Conservation (phyloP, 768 basidiomycete species). For the Myochromella boudieri region DNA sequence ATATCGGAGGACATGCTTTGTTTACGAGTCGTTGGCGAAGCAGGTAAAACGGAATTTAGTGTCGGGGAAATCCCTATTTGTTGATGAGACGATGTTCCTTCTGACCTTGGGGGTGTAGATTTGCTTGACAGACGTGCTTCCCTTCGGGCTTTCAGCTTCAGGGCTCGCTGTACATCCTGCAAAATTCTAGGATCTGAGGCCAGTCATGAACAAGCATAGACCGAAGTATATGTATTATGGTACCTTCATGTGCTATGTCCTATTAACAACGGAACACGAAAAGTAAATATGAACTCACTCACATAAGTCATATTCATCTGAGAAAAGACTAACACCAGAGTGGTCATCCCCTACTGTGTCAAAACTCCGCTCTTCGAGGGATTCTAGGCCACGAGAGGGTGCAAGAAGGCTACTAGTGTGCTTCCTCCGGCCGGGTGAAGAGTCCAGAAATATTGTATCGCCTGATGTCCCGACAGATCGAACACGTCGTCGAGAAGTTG, state of each 20-base stretch:
- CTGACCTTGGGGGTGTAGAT: slow-evolving; percentile 17
- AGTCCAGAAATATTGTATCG: slow-evolving; percentile 8
- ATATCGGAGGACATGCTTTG: slow-evolving; percentile 45
- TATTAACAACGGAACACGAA: slow-evolving; percentile 10
- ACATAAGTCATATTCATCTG: slow-evolving; percentile 81
- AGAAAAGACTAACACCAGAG: slow-evolving; percentile 39
- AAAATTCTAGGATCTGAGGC: slow-evolving; percentile 71
- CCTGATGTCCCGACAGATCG: slow-evolving; percentile 14
- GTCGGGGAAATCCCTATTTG: slow-evolving; percentile 27
- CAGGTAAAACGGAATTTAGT: slow-evolving; percentile 28
- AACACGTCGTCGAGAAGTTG: slow-evolving; percentile 15
- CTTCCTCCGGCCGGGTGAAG: slow-evolving; percentile 7
- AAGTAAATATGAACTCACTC: slow-evolving; percentile 28
- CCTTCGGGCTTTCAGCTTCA: slow-evolving; percentile 71
- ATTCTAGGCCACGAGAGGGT: slow-evolving; percentile 10
- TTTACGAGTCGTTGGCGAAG: slow-evolving; percentile 27
- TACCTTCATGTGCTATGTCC: slow-evolving; percentile 70
- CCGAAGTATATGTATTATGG: slow-evolving; percentile 16
- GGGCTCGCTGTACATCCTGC: slow-evolving; percentile 76
- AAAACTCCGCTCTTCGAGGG: slow-evolving; percentile 4
- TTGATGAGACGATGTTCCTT: slow-evolving; percentile 16
- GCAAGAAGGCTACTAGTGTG: slow-evolving; percentile 7
- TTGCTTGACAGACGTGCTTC: slow-evolving; percentile 56
- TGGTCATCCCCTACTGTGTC: slow-evolving; percentile 11
- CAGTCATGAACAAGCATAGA: not conserved